Base-by-base conservation (phyloP, 805 yeast species). In the Ogataea parapolymorpha region DNA sequence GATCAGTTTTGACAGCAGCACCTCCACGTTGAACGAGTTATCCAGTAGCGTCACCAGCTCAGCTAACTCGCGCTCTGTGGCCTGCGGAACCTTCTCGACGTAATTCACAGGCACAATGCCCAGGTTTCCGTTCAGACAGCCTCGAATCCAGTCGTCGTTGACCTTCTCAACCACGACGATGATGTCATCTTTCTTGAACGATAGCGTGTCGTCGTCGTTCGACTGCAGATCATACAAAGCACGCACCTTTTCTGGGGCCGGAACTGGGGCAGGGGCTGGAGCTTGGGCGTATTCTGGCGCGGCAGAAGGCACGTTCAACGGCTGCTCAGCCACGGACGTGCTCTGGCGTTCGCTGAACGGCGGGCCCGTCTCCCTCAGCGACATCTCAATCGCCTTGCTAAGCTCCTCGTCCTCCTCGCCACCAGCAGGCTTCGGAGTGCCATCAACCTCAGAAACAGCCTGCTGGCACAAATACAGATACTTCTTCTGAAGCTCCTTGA, bases 131-230 rank as follows among this genome's bases (percentile, higher is more conserved):
- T 76, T 72, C 37, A 91, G 65, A 5, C 91, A 77, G 12, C 99
- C 99, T 50, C 87, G 75, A 83, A 96, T 86, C 99, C 99, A 91
- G 57, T 91, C 98, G 47, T 86, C 74, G 60, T 89, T 90, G 5
- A 85, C 95, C 12, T 83, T 74, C 53, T 90, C 98, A 26, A 90
- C 70, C 1, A 93, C 95, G 1, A 83, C 82, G 35, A 91, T 90
- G 11, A 87, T 70, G 58, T 91, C 98, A 29, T 96, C 97, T 54
- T 81, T 81, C 36, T 80, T 71, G 65, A 93, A 91, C 2, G 95
- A 80, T 32, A 91, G 71, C 50, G 93, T 97, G 46, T 90, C 96
- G 2, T 82, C 82, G 55, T 89, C 97, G 32, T 76, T 71, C 2
- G 95, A 78, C 4, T 74, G 68, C 27, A 90, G 70, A 58, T 89